Evolutionary conservation across 164 flowering plant species (phyloP).

Genomic region (Vitis labrusca): DNA sequence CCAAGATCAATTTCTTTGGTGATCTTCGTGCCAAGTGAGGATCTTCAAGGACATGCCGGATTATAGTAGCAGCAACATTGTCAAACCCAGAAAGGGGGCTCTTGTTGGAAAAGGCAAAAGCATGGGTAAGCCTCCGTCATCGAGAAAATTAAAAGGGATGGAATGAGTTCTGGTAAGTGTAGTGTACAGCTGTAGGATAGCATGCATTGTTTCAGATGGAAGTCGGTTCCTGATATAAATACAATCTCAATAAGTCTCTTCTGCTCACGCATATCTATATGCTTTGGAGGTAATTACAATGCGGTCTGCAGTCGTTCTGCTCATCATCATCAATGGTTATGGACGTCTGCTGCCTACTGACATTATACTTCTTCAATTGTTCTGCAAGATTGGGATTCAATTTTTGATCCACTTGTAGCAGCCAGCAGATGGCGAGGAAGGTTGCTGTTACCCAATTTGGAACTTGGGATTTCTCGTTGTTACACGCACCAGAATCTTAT

Average conservation of each 20-base stretch:
- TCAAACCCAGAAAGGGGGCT: too few species aligned
- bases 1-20: too few species aligned
- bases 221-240: too few species aligned
- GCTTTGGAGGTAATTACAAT: slow-evolving; percentile 33
- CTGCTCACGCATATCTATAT: slow-evolving; percentile 46
- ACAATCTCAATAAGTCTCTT: too few species aligned
- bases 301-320: slow-evolving; percentile 36
- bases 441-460: slow-evolving; percentile 92
- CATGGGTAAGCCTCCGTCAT: too few species aligned
- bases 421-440: slow-evolving; percentile 75
- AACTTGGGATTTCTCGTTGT: slow-evolving; percentile 41
- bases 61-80: slow-evolving; percentile 58
- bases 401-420: slow-evolving; percentile 62
- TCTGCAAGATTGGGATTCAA: slow-evolving; percentile 37
- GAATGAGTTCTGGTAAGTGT: too few species aligned
- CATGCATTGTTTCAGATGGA: too few species aligned
- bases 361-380: slow-evolving; percentile 53
- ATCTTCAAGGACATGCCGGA: slow-evolving; percentile 95
- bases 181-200: too few species aligned
- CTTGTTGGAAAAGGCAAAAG: too few species aligned
- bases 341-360: slow-evolving; percentile 35
- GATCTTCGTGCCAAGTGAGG: slow-evolving; percentile 37
- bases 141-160: too few species aligned
- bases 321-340: slow-evolving; percentile 48
- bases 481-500: slow-evolving; percentile 53